Conservation (phyloP, 2,329 filamentous ascomycete genomes). For the Xylariaceae sp. region DNA sequence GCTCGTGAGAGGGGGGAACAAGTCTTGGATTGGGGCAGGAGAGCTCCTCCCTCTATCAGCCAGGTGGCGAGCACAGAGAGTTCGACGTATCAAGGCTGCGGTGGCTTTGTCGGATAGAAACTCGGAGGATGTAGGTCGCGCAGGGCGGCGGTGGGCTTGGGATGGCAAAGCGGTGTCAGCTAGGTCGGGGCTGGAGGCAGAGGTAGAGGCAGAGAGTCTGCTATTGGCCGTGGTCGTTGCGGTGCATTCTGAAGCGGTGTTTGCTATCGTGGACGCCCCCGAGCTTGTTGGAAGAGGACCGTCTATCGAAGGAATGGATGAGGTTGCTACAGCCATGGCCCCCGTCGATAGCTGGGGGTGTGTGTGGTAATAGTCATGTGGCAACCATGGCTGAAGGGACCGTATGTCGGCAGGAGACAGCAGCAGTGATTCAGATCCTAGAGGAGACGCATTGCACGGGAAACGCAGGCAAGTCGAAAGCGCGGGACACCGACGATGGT, state of each 20-base stretch:
- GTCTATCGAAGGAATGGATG: constrained; percentile 32
- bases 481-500: neutral
- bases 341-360: constrained; percentile 18
- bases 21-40: constrained; percentile 73
- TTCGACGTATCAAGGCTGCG: constrained; percentile 78
- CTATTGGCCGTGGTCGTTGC: constrained; percentile 14
- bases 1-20: constrained; percentile 90
- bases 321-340: constrained; percentile 39
- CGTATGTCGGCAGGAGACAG: constrained; percentile 1
- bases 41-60: constrained; percentile 61
- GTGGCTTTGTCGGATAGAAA: constrained; percentile 81
- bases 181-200: constrained; percentile 7
- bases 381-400: constrained; percentile 21
- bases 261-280: constrained; percentile 37
- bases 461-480: neutral
- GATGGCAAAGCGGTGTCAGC: constrained; percentile 40
- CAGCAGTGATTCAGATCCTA: neutral
- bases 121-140: constrained; percentile 50
- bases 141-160: constrained; percentile 38
- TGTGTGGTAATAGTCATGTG: constrained; percentile 17
- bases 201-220: neutral
- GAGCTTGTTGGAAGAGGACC: constrained; percentile 30
- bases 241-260: constrained; percentile 36
- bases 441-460: neutral
- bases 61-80: constrained; percentile 77